These are phyloP conservation scores for Theobroma grandiflorum DNA, from an alignment of 441 rosid genomes.

Conservation along the genomic window DNA sequence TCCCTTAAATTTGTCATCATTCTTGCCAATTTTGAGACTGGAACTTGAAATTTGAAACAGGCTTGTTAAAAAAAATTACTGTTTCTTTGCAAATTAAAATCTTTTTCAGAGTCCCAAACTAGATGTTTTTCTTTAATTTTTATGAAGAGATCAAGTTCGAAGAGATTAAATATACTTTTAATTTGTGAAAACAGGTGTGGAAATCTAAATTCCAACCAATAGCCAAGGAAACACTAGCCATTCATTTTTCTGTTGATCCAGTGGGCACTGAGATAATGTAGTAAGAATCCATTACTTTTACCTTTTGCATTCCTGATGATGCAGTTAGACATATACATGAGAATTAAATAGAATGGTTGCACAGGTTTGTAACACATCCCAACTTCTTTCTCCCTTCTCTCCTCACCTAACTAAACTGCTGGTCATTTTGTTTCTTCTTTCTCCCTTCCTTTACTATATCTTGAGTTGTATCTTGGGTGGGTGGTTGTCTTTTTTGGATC, in stretches of 20 bases:
- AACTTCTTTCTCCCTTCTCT: neutral
- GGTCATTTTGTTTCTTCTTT: neutral
- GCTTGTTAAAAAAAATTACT: neutral
- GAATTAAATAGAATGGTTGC: neutral
- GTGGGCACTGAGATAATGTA: conserved; percentile 90
- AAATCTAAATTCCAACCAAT: conserved; percentile 62
- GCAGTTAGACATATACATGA: neutral
- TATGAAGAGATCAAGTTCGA: neutral
- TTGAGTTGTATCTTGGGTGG: no score
- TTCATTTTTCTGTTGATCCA: conserved; percentile 84
- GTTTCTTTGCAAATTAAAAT: neutral
- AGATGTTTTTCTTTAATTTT: neutral
- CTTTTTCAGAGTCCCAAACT: neutral
- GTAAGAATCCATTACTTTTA: conserved; percentile 3
- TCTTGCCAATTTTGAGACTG: neutral
- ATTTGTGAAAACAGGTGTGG: conserved; percentile 67
- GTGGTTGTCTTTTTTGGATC: no score
- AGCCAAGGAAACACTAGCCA: conserved; percentile 48
- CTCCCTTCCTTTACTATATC: neutral
- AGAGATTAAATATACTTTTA: neutral
- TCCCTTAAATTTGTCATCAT: neutral
- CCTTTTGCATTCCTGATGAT: neutral
- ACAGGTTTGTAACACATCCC: neutral
- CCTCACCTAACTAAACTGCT: neutral
- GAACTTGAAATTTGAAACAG: neutral